Percentiles rank a stretch among this genome's conserved stretches.
phyloP scores from a whole-genome alignment of 495 filamentous ascomycete species.

The Neurospora sp. region DNA sequence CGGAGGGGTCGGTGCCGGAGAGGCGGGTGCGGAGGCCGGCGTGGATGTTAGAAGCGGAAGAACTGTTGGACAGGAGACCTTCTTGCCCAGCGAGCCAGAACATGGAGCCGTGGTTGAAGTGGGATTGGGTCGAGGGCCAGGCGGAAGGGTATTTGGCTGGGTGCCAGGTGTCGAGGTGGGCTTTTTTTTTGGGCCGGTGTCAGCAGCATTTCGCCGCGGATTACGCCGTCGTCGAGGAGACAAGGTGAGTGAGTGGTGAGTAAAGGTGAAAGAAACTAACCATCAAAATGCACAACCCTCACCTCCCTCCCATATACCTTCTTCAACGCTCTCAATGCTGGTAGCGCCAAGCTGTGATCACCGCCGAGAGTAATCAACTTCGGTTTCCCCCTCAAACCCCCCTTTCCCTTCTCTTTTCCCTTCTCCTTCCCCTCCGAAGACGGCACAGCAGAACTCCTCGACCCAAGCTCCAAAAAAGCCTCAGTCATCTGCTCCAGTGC shows the following conservation, averaged over 20 bases:
- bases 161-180: constrained; percentile 75
- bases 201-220: too few relatives aligned
- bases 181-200: background rate
- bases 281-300: constrained; percentile 78
- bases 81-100: constrained; percentile 75
- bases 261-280: background rate
- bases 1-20: constrained; percentile 52
- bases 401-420: too few relatives aligned
- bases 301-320: constrained; percentile 61
- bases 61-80: constrained; percentile 57
- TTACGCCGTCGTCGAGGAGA: too few relatives aligned
- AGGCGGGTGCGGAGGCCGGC: constrained; percentile 68
- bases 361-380: constrained; percentile 73
- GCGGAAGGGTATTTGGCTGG: constrained; percentile 66
- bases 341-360: constrained; percentile 70
- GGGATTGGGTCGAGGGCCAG: constrained; percentile 58
- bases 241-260: too few relatives aligned
- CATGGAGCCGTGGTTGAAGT: constrained; percentile 79
- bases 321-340: constrained; percentile 62
- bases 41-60: constrained; percentile 54
- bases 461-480: constrained; percentile 48
- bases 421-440: too few relatives aligned
- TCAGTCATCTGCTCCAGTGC: constrained; percentile 69
- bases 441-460: constrained; percentile 13
- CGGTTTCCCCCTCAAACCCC: constrained; percentile 31